phyloP scores from a whole-genome alignment of 2,329 filamentous ascomycete genomes.

The Sordariomycetes sp. region DNA sequence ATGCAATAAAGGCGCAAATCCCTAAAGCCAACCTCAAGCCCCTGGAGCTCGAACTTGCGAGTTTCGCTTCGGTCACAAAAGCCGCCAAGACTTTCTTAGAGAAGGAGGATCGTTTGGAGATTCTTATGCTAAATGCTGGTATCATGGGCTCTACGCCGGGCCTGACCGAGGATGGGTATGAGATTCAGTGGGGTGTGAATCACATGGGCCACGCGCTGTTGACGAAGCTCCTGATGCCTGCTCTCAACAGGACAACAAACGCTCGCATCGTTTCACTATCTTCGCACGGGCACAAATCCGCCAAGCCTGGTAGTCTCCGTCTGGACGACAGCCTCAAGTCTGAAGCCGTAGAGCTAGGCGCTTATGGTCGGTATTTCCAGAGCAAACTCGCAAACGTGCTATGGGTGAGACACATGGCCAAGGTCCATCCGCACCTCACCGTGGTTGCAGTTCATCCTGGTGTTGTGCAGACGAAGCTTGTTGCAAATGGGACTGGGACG shows the following conservation, averaged over 20 bases:
- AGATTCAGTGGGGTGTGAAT: too few species aligned
- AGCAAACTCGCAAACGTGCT: slow-evolving; percentile 16
- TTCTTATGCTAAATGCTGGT: too few species aligned
- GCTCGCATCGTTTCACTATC: background rate
- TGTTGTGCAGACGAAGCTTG: slow-evolving; percentile 12
- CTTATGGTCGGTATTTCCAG: slow-evolving; percentile 12
- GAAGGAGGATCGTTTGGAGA: too few species aligned
- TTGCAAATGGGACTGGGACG: slow-evolving; percentile 1
- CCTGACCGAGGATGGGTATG: too few species aligned
- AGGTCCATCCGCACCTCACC: slow-evolving; percentile 9
- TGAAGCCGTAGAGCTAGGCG: slow-evolving; percentile 5
- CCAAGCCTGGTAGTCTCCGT: slow-evolving; percentile 6
- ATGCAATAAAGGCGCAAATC: too few species aligned
- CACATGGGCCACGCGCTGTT: too few species aligned
- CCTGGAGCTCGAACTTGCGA: background rate
- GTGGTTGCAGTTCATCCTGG: slow-evolving; percentile 12
- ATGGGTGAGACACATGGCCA: slow-evolving; percentile 11
- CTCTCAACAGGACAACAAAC: too few species aligned
- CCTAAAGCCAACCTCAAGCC: slow-evolving; percentile 6
- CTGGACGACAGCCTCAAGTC: slow-evolving; percentile 14
- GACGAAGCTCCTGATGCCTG: too few species aligned
- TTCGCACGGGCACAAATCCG: background rate
- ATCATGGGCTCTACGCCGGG: too few species aligned
- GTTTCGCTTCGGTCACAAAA: background rate
- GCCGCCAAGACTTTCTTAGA: too few species aligned